Conservation (phyloP, 768 basidiomycete genomes). For the Lyophyllum semitale region DNA sequence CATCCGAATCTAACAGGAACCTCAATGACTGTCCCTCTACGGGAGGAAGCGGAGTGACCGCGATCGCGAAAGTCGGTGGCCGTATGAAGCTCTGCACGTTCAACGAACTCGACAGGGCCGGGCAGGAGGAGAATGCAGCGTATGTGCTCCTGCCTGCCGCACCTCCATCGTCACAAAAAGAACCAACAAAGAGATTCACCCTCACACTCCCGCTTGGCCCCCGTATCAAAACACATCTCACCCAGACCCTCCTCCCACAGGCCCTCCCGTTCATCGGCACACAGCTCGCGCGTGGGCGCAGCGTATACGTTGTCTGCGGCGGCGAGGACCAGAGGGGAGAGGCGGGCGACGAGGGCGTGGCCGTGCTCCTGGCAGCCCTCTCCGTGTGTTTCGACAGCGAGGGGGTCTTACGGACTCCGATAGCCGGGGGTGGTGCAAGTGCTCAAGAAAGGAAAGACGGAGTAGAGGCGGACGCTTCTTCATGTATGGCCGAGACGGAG, state of each 20-base stretch:
- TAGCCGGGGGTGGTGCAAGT: neutral
- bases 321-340: neutral
- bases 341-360: constrained; percentile 14
- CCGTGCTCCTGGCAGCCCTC: constrained; percentile 12
- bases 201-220: constrained; percentile 18
- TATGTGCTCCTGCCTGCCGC: constrained; percentile 10
- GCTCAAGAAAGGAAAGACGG: neutral
- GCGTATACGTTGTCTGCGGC: constrained; percentile 10
- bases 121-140: neutral
- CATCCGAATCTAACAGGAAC: neutral
- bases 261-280: constrained; percentile 11
- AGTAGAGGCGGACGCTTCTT: neutral
- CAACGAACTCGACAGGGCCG: constrained; percentile 2
- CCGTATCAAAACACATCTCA: constrained; percentile 9
- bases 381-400: constrained; percentile 10
- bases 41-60: constrained; percentile 23
- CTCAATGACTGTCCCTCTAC: constrained; percentile 29
- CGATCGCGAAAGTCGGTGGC: constrained; percentile 11
- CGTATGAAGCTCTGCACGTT: constrained; percentile 14
- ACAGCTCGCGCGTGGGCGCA: constrained; percentile 6
- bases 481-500: neutral
- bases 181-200: neutral
- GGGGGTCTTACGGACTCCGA: neutral
- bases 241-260: constrained; percentile 7
- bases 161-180: neutral